Base-by-base conservation (phyloP, 1,139 yeast genomes). In the Geotrichum australiense region DNA sequence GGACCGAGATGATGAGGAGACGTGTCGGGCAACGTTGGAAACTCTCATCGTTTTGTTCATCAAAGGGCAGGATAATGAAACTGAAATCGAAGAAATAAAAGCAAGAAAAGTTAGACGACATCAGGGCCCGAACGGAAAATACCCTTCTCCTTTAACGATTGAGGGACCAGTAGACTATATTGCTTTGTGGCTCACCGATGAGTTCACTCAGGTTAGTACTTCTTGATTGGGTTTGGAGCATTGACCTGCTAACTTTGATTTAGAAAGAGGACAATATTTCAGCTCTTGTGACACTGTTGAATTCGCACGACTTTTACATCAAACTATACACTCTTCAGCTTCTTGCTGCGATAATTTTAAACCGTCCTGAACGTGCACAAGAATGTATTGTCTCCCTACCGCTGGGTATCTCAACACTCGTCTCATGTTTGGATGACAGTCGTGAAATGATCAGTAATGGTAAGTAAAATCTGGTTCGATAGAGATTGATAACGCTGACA, bases 151-250 rank as follows among this genome's bases (percentile, higher is more conserved):
- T 0, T 65, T 84, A 29, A 65, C 83, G 20, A 35, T 43, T 27
- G 49, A 48, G 16, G 49, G 58, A 6, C 58, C 63, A 23, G 74
- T 76, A 12, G 96, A 91, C 56, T 95, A 86, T 55, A 84, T 93
- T 52, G 84, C 96, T 0, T 65, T 87, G 48, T 89, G 96, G 96
- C 82, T 93, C 31, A 87, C 97, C 0, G 98, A 93, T 62, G 97
- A 87, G 52, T 69, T 93, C 53, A 83, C 91, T 1, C 93, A 85
- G 56, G 73, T 53, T 42, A 12, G 53, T 21, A 21, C 10, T 20
- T 34, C 18, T 8, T 10, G 23, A 19, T 10, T 28, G 5, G 5
- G 6, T 35, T 11, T 27, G 12, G 14, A 7, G 12, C 12, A 7
- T 28, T 14, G 18, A 28, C 32, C 18, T 14, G 15, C 34, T 40